These are phyloP conservation scores for Colletotrichum chrysophilum DNA, from an alignment of 2,329 filamentous ascomycete genomes.

Conservation along the genomic window DNA sequence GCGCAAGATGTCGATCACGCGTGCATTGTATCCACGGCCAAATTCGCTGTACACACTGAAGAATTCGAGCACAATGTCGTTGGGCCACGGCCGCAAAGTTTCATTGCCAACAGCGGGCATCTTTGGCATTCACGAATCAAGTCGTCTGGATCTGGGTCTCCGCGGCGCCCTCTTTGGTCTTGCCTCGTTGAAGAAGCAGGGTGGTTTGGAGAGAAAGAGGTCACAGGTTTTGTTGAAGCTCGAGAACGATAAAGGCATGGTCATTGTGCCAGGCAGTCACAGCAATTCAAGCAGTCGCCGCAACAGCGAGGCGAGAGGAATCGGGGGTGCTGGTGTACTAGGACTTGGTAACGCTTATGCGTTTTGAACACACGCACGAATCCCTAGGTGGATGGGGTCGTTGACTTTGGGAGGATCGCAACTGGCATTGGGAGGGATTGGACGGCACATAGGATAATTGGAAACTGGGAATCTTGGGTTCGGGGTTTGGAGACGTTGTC, in stretches of 20 bases:
- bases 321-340: constrained; percentile 3
- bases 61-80: neutral
- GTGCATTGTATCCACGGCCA: constrained; percentile 6
- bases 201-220: neutral
- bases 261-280: constrained; percentile 1
- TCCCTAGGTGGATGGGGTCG: neutral
- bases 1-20: constrained; percentile 7
- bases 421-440: neutral
- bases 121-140: constrained; percentile 23
- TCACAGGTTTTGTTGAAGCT: constrained; percentile 10
- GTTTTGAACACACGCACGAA: neutral
- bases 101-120: constrained; percentile 24
- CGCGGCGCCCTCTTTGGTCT: constrained; percentile 16
- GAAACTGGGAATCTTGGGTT: neutral
- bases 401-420: neutral
- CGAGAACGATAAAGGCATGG: constrained; percentile 6
- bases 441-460: neutral
- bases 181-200: neutral
- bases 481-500: neutral
- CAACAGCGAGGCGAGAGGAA: constrained; percentile 6
- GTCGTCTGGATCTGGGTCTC: constrained; percentile 8
- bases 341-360: constrained; percentile 9
- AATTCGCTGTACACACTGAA: constrained; percentile 5
- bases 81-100: constrained; percentile 21
- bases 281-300: neutral